Percentiles rank a stretch among this genome's conserved stretches.
Conservation (phyloP, 495 filamentous ascomycete genomes). For the Bombardia bombarda region DNA sequence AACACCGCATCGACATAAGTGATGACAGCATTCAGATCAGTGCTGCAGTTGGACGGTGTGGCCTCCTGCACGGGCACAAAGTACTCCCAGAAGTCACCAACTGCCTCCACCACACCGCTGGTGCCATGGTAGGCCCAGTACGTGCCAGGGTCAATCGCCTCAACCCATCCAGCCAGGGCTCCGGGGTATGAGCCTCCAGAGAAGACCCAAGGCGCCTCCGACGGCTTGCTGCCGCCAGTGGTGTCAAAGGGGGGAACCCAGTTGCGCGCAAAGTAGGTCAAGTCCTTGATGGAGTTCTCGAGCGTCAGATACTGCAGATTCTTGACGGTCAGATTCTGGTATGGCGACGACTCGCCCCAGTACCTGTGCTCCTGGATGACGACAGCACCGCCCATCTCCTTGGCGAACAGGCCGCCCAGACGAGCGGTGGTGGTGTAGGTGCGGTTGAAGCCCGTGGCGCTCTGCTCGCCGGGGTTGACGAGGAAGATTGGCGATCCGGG, state of each 20-base stretch:
- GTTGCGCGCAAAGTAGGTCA: conserved; percentile 54
- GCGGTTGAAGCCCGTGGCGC: conserved; percentile 38
- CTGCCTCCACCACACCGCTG: conserved; percentile 54
- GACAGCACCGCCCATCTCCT: conserved; percentile 48
- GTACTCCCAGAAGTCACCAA: conserved; percentile 60
- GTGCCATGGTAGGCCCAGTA: conserved; percentile 63
- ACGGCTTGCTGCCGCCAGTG: conserved; percentile 41
- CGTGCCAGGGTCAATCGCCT: conserved; percentile 49
- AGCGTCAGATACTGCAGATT: conserved; percentile 57
- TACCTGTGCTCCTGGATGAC: conserved; percentile 55
- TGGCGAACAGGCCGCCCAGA: conserved; percentile 43
- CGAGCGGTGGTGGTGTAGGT: conserved; percentile 30
- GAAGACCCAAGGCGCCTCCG: conserved; percentile 55
- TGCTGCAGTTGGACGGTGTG: conserved; percentile 57
- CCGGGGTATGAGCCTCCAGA: conserved; percentile 59
- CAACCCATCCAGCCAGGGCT: conserved; percentile 55
- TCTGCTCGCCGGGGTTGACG: conserved; percentile 51
- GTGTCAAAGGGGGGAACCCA: conserved; percentile 51
- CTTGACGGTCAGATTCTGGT: conserved; percentile 41
- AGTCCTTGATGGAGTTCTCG: conserved; percentile 52
- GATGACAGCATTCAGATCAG: conserved; percentile 47
- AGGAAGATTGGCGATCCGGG: conserved; percentile 34
- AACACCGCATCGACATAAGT: conserved; percentile 48
- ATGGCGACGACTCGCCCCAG: conserved; percentile 57
- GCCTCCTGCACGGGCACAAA: conserved; percentile 55